Percentiles rank a stretch among this genome's conserved stretches.
phyloP scores from a whole-genome alignment of 805 yeast genomes.

The Saccharomycopsis capsularis region DNA sequence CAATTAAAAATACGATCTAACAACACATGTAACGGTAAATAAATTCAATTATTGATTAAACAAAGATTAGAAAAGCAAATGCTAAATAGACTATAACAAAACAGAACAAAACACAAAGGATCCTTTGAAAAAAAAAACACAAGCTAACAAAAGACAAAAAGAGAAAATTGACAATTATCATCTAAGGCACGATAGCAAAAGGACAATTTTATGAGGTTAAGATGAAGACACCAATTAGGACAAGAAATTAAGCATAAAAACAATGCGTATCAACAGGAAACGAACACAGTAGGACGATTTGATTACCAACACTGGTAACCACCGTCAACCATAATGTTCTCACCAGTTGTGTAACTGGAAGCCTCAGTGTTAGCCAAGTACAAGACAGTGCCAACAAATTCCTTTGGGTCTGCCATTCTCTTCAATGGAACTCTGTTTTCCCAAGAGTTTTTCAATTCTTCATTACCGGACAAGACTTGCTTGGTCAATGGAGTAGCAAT shows the following conservation, averaged over 20 bases:
- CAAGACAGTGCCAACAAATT: conserved; percentile 56
- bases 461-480: conserved; percentile 39
- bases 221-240: too few relatives aligned
- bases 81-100: too few relatives aligned
- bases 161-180: too few relatives aligned
- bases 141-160: too few relatives aligned
- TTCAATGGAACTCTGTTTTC: conserved; percentile 58
- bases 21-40: too few relatives aligned
- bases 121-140: too few relatives aligned
- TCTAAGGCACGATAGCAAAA: too few relatives aligned
- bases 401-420: conserved; percentile 66
- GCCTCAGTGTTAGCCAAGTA: conserved; percentile 52
- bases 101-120: too few relatives aligned
- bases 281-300: not conserved
- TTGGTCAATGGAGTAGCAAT: conserved; percentile 64
- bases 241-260: not conserved
- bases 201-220: too few relatives aligned
- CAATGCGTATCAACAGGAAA: not conserved
- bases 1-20: too few relatives aligned
- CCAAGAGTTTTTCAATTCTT: conserved; percentile 51
- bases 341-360: conserved; percentile 57
- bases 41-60: too few relatives aligned
- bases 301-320: conserved; percentile 45
- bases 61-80: too few relatives aligned
- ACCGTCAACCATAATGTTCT: conserved; percentile 61